These are phyloP conservation scores for Citrullus amarus DNA, from an alignment of 306 rosid genomes.

Conservation along the genomic window DNA sequence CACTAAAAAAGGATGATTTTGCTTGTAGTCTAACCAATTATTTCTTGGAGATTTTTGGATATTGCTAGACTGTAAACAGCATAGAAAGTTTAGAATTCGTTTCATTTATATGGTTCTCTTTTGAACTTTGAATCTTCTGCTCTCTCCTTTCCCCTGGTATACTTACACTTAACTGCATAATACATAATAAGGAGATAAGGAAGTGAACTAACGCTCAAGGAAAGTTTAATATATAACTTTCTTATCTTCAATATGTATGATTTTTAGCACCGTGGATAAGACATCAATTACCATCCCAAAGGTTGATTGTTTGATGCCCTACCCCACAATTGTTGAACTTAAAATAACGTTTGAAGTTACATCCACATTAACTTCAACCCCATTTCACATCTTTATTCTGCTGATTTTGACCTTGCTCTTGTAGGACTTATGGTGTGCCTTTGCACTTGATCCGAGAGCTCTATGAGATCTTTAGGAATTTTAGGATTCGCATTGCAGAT, in stretches of 20 bases:
- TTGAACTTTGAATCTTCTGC: not conserved
- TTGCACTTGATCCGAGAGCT: constrained; percentile 95
- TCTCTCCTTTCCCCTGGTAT: not conserved
- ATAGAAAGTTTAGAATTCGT: not conserved
- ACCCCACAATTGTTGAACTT: too few species aligned
- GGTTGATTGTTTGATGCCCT: not conserved
- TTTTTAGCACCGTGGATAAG: not conserved
- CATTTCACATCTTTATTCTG: constrained; percentile 10
- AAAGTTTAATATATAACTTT: not conserved
- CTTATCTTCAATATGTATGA: not conserved
- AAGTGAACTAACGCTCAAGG: not conserved
- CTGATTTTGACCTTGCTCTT: constrained; percentile 8
- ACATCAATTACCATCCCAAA: not conserved
- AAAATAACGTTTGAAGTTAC: not conserved
- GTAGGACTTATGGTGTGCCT: constrained; percentile 87
- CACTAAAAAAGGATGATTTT: not conserved
- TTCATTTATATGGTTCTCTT: not conserved
- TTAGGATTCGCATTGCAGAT: constrained; percentile 79
- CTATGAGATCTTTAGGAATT: constrained; percentile 96
- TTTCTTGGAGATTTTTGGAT: not conserved
- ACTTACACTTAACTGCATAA: not conserved
- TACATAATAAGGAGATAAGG: not conserved
- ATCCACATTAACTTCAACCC: not conserved
- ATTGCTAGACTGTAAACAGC: not conserved
- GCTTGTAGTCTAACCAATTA: not conserved